A percentile compares a stretch with the other conserved stretches of the same genome.
These are phyloP conservation scores for Xylariales sp. DNA, from an alignment of 2,329 filamentous ascomycete species.

Conservation along the genomic window DNA sequence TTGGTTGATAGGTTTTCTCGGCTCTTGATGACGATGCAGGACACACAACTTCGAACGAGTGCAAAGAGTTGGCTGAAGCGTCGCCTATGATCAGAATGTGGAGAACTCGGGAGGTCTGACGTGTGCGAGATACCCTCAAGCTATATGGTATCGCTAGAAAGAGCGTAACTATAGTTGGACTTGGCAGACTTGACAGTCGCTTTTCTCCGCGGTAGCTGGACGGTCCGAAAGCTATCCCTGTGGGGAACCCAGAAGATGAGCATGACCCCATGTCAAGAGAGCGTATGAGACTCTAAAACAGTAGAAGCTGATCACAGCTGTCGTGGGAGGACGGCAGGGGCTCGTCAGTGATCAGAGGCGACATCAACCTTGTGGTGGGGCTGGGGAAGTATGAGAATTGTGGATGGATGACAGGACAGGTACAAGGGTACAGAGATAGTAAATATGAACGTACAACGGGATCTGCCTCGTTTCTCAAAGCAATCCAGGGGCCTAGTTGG, in stretches of 20 bases:
- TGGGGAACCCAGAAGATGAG: constrained; percentile 32
- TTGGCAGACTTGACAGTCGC: constrained; percentile 26
- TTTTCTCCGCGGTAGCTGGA: constrained; percentile 33
- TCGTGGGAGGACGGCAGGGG: constrained; percentile 33
- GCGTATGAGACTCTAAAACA: constrained; percentile 34
- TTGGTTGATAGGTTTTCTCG: constrained; percentile 9
- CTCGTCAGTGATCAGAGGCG: constrained; percentile 27
- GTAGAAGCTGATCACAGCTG: constrained; percentile 33
- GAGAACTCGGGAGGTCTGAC: constrained; percentile 20
- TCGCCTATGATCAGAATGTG: constrained; percentile 24
- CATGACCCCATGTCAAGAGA: constrained; percentile 32
- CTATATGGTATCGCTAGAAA: constrained; percentile 27
- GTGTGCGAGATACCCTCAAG: constrained; percentile 22
- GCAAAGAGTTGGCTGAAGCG: constrained; percentile 39
- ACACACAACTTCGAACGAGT: constrained; percentile 35
- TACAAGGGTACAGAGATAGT: constrained; percentile 27
- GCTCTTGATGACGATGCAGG: constrained; percentile 16
- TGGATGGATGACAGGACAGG: constrained; percentile 26
- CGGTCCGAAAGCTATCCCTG: constrained; percentile 34
- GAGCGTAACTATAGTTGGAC: constrained; percentile 30
- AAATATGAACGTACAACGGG: constrained; percentile 25
- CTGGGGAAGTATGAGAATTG: constrained; percentile 25
- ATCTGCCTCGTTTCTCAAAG: constrained; percentile 23
- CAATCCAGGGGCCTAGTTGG: constrained; percentile 9
- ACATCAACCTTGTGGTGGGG: constrained; percentile 33